Percentiles rank a stretch among this genome's conserved stretches.
phyloP scores from a whole-genome alignment of 345 rosid species.

The Diplotaxis tenuifolia region DNA sequence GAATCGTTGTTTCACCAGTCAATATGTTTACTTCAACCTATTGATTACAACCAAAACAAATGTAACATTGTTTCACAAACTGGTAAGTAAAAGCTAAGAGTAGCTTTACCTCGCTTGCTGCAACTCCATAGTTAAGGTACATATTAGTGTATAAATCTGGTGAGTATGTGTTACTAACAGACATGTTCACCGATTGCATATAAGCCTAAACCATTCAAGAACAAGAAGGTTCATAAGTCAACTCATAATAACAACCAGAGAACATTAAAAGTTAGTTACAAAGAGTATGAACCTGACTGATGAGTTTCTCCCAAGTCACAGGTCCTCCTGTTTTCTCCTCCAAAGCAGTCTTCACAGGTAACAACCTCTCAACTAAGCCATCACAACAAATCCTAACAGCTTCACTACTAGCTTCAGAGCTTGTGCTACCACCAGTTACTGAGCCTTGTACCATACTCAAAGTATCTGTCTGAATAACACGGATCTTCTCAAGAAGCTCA shows the following conservation, averaged over 20 bases:
- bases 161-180: slow-evolving; percentile 48
- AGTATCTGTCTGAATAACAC: slow-evolving; percentile 71
- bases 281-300: slow-evolving; percentile 59
- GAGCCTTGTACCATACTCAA: slow-evolving; percentile 85
- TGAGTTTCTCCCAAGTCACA: slow-evolving; percentile 68
- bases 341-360: slow-evolving; percentile 52
- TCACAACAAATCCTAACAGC: slow-evolving; percentile 74
- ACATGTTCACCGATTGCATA: slow-evolving; percentile 45
- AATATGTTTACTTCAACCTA: slow-evolving; percentile 89
- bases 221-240: background rate
- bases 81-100: background rate
- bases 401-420: slow-evolving; percentile 83
- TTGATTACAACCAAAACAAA: slow-evolving; percentile 12
- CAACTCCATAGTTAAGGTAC: slow-evolving; percentile 91
- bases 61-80: background rate
- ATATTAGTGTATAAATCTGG: slow-evolving; percentile 46
- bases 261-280: slow-evolving; percentile 5
- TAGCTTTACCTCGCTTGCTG: slow-evolving; percentile 84
- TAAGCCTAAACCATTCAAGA: slow-evolving; percentile 24
- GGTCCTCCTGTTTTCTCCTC: slow-evolving; percentile 47
- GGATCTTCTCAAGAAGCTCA: slow-evolving; percentile 57
- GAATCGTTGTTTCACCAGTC: slow-evolving; percentile 70
- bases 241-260: background rate
- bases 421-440: slow-evolving; percentile 75
- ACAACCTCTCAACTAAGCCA: slow-evolving; percentile 64